Evolutionary conservation across 1,284 basidiomycete genomes (phyloP).

Genomic region (Dichomitus squalens): DNA sequence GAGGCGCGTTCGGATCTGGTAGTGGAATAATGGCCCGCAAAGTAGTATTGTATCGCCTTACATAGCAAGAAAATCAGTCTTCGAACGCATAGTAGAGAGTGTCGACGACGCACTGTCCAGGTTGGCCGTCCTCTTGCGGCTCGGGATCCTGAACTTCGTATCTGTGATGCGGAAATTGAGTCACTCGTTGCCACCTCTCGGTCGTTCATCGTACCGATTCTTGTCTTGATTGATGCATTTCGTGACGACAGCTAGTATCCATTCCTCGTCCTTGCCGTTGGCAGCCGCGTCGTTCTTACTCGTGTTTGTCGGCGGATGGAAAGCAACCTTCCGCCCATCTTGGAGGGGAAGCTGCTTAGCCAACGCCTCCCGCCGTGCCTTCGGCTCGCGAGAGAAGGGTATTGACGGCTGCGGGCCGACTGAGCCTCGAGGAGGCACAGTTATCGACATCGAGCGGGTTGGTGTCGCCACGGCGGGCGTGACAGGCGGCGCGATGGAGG

Average conservation of each 20-base stretch:
- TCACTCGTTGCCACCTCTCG: conserved; percentile 6
- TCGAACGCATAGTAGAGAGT: not conserved
- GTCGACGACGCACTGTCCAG: conserved; percentile 55
- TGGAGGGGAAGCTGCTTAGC: conserved; percentile 66
- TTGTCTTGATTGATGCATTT: conserved; percentile 71
- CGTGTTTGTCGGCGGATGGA: conserved; percentile 59
- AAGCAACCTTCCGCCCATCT: conserved; percentile 75
- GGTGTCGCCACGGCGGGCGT: conserved; percentile 42
- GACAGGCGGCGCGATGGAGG: conserved; percentile 44
- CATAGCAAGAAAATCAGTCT: conserved; percentile 3
- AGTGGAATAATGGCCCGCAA: conserved; percentile 73
- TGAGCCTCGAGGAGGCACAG: conserved; percentile 56
- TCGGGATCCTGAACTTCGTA: conserved; percentile 85
- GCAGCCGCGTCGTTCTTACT: conserved; percentile 48
- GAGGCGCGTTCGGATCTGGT: conserved; percentile 65
- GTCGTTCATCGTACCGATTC: conserved; percentile 47
- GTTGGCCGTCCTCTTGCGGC: conserved; percentile 73
- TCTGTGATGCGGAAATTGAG: conserved; percentile 37
- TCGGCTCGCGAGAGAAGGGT: conserved; percentile 66
- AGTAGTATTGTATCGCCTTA: conserved; percentile 69
- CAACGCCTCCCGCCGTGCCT: conserved; percentile 61
- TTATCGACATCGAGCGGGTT: conserved; percentile 45
- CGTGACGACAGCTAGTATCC: conserved; percentile 79
- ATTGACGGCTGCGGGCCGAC: conserved; percentile 55
- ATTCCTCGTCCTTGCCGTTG: conserved; percentile 66